Conservation (phyloP, 1,284 basidiomycete species). For the Trichosporon coremiiforme region DNA sequence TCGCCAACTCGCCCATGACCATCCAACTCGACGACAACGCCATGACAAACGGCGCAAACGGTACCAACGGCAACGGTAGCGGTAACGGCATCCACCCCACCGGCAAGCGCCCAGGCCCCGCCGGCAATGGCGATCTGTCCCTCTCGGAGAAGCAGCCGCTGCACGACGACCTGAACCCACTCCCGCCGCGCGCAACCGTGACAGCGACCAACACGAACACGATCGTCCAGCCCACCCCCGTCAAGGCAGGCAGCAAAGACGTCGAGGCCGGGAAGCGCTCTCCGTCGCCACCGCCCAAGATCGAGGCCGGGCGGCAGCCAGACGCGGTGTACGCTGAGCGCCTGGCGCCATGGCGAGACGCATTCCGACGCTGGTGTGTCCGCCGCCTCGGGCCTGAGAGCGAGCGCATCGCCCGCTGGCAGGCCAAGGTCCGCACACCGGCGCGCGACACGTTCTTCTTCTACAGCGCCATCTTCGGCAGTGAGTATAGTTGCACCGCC, state of each 20-base stretch:
- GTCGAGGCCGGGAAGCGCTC: conserved; percentile 1
- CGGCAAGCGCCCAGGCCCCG: neutral
- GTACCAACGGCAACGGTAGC: no score
- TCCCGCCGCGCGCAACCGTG: neutral
- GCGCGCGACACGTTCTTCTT: conserved; percentile 86
- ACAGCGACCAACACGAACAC: neutral
- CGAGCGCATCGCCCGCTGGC: conserved; percentile 67
- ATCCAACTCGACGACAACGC: neutral
- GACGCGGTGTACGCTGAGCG: conserved; percentile 65
- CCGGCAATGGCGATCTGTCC: neutral
- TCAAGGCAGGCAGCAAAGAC: neutral
- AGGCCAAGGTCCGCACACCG: conserved; percentile 67
- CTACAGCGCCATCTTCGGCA: conserved; percentile 83
- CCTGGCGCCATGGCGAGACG: conserved; percentile 70
- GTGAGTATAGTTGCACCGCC: conserved; percentile 35
- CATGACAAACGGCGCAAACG: neutral
- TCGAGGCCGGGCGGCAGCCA: conserved; percentile 54
- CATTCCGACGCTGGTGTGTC: conserved; percentile 66
- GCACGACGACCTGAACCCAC: neutral
- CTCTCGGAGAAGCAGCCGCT: neutral
- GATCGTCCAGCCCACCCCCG: conserved; percentile 1
- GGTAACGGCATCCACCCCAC: neutral
- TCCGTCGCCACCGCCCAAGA: neutral
- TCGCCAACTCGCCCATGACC: neutral
- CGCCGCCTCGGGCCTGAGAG: conserved; percentile 67